A percentile compares a stretch with the other conserved stretches of the same genome.
These are phyloP conservation scores for Pleurozium schreberi DNA, from an alignment of 225 moss, liverwort and hornwort genomes.

Conservation along the genomic window DNA sequence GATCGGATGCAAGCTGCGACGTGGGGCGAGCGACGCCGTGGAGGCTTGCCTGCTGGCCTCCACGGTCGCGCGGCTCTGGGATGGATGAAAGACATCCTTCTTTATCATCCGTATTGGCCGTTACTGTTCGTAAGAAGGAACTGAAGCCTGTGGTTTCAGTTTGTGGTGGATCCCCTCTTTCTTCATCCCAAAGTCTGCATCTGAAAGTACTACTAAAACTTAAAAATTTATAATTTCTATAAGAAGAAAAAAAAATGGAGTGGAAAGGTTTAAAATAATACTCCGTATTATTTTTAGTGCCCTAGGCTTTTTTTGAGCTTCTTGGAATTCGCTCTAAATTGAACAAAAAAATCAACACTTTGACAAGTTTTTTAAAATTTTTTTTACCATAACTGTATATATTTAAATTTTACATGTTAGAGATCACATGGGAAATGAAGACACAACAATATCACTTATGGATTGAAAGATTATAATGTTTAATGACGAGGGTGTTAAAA, in stretches of 20 bases:
- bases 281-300: too few species aligned
- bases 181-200: neutral
- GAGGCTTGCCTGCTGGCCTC: neutral
- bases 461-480: neutral
- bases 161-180: neutral
- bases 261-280: neutral
- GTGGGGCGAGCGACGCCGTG: conserved; percentile 25
- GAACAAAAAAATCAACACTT: neutral
- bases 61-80: neutral
- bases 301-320: neutral
- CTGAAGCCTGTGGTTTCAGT: too few species aligned
- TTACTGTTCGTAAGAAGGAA: too few species aligned
- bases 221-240: neutral
- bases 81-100: neutral
- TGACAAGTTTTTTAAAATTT: neutral
- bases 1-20: neutral
- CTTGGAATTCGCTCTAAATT: neutral
- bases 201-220: neutral
- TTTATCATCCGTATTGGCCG: neutral
- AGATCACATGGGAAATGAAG: neutral
- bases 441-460: neutral
- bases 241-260: neutral
- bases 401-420: neutral
- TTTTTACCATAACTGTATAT: rapidly evolving
- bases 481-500: neutral